Base-by-base conservation (phyloP, 768 basidiomycete species). In the Porphyrellus cyaneotinctus region DNA sequence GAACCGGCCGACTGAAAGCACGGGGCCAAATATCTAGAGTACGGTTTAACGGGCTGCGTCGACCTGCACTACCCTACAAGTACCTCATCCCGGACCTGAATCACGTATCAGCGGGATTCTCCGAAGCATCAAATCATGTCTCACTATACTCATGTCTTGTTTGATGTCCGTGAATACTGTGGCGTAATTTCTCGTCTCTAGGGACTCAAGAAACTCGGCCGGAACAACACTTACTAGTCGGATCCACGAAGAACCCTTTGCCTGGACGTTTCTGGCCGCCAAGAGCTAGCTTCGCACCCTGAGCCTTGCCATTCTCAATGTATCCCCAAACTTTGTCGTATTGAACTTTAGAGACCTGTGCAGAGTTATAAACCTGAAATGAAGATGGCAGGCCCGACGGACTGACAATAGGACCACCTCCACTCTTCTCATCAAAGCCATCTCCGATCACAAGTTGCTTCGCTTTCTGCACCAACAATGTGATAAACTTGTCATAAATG, bases 11-110 rank as follows among this genome's bases (percentile, higher is more conserved):
- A 97, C 81, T 23, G 83, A 79, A 36, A 95, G 79, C 3, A 98
- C 95, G 24, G 95, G 95, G 10, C 95, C 95, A 68, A 98, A 98
- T 59, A 97, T 97, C 85, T 95, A 53, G 30, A 5, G 18, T 31
- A 56, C 13, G 46, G 54, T 50, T 64, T 43, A 56, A 51, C 38
- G 37, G 5, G 36, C 18, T 52, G 54, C 41, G 41, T 49, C 36
- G 36, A 49, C 54, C 15, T 48, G 51, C 26, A 49, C 37, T 48
- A 49, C 42, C 37, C 30, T 48, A 47, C 20, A 47, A 46, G 47
- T 53, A 71, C 68, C 64, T 70, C 68, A 35, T 70, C 68, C 56
- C 44, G 58, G 43, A 70, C 68, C 68, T 70, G 42, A 37, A 26
- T 48, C 41, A 20, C 36, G 24, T 20, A 63, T 65, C 78, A 70